A percentile compares a stretch with the other conserved stretches of the same genome.
phyloP scores from a whole-genome alignment of 1,284 basidiomycete species.

The Ustilago nuda region DNA sequence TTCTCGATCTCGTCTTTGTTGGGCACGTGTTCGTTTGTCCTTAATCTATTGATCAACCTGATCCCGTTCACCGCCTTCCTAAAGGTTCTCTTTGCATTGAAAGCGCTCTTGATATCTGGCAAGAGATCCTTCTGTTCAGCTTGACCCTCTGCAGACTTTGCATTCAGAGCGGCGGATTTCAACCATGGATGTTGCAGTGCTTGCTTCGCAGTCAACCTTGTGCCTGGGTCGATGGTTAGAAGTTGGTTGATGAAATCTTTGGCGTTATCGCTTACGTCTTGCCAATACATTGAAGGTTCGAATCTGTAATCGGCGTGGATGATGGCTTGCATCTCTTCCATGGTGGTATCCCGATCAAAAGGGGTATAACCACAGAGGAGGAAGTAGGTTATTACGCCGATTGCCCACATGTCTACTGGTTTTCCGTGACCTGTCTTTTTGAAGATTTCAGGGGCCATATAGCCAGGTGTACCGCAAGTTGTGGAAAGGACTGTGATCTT shows the following conservation, averaged over 20 bases:
- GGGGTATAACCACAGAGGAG: slow-evolving; percentile 68
- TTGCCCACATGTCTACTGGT: slow-evolving; percentile 85
- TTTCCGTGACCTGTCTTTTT: slow-evolving; percentile 90
- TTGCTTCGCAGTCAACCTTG: slow-evolving; percentile 59
- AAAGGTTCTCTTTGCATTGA: slow-evolving; percentile 68
- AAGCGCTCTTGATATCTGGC: slow-evolving; percentile 68
- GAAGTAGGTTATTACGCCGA: slow-evolving; percentile 69
- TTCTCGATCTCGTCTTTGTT: slow-evolving; percentile 51
- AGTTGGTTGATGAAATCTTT: slow-evolving; percentile 66
- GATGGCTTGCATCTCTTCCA: slow-evolving; percentile 69
- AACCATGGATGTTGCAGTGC: slow-evolving; percentile 66
- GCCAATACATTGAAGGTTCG: slow-evolving; percentile 66
- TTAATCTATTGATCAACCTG: slow-evolving; percentile 56
- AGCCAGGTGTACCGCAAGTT: slow-evolving; percentile 91
- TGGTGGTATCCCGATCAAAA: slow-evolving; percentile 67
- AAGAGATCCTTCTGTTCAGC: slow-evolving; percentile 62
- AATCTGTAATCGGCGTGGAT: slow-evolving; percentile 66
- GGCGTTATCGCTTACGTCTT: slow-evolving; percentile 60
- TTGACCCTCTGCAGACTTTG: neutral
- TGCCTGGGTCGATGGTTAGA: slow-evolving; percentile 61
- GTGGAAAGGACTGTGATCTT: slow-evolving; percentile 90
- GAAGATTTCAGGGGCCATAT: slow-evolving; percentile 99
- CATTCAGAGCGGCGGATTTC: slow-evolving; percentile 15
- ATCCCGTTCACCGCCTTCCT: slow-evolving; percentile 68
- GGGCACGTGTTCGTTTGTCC: slow-evolving; percentile 39